Evolutionary conservation across 306 rosid species (phyloP).

Genomic region (Prunus fruticosa): DNA sequence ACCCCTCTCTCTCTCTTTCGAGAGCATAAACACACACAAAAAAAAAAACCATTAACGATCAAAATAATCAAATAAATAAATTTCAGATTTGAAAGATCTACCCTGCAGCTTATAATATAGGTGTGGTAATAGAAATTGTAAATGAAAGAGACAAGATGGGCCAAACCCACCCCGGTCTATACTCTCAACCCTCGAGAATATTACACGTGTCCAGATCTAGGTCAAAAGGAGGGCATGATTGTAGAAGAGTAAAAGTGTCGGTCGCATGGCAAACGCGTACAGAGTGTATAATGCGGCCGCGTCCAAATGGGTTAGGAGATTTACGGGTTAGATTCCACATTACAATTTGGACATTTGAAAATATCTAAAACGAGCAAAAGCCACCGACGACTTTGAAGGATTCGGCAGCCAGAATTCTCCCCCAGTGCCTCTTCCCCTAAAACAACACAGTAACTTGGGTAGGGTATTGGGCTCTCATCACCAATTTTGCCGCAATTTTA

Average conservation of each 20-base stretch:
- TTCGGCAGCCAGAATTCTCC: conserved; percentile 2
- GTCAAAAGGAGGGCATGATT: neutral
- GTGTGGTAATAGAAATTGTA: neutral
- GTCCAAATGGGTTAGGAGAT: neutral
- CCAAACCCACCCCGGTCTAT: neutral
- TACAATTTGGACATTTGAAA: neutral
- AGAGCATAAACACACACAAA: too few relatives aligned
- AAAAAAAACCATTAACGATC: neutral
- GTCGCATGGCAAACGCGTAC: neutral
- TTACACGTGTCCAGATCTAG: neutral
- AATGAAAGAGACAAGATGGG: neutral
- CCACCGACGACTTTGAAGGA: conserved; percentile 10
- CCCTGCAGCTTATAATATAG: neutral
- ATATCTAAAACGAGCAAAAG: neutral
- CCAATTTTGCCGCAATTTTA: neutral
- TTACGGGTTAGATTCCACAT: neutral
- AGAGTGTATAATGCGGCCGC: neutral
- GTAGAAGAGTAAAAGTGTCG: neutral
- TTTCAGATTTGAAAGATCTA: neutral
- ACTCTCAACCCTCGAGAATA: neutral
- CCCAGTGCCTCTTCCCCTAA: neutral
- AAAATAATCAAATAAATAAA: neutral
- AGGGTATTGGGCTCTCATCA: neutral
- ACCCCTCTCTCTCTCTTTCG: too few relatives aligned
- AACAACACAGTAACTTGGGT: neutral